Evolutionary conservation across 2,329 filamentous ascomycete genomes (phyloP).

Genomic region (Penicillium olsonii): DNA sequence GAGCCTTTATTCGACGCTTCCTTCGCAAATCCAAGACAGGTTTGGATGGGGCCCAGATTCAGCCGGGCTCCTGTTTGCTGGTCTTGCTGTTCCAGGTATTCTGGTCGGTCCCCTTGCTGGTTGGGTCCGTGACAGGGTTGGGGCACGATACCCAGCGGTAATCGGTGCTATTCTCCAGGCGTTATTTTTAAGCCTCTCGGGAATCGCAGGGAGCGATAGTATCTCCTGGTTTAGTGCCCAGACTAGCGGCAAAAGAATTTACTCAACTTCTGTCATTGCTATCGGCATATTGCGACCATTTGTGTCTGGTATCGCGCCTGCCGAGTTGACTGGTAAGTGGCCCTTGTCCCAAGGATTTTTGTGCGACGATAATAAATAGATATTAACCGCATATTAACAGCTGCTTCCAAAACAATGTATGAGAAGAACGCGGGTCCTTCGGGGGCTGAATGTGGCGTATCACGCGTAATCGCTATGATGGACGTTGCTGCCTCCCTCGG

Average conservation of each 20-base stretch:
- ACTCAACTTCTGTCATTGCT: no score
- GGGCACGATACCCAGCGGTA: background rate
- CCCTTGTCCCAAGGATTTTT: no score
- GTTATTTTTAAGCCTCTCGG: background rate
- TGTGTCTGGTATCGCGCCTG: background rate
- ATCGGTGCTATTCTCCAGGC: slow-evolving; percentile 3
- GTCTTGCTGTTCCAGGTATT: slow-evolving; percentile 3
- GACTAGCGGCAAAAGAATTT: no score
- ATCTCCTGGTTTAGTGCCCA: slow-evolving; percentile 3
- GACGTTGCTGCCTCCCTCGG: slow-evolving; percentile 16
- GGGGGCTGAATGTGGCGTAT: slow-evolving; percentile 16
- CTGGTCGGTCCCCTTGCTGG: slow-evolving; percentile 7
- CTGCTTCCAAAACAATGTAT: no score
- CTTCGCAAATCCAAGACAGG: slow-evolving; percentile 20
- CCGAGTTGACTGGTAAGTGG: background rate
- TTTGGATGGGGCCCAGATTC: slow-evolving; percentile 23
- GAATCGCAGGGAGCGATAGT: background rate
- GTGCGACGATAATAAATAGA: no score
- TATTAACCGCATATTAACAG: background rate
- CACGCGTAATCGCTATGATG: slow-evolving; percentile 16
- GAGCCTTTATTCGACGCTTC: slow-evolving; percentile 26
- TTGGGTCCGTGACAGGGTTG: slow-evolving; percentile 9
- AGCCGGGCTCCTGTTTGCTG: slow-evolving; percentile 3
- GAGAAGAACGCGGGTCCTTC: no score
- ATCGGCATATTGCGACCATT: slow-evolving; percentile 8